These are phyloP conservation scores for Plectosphaerella plurivora DNA, from an alignment of 2,329 filamentous ascomycete species.

Conservation along the genomic window DNA sequence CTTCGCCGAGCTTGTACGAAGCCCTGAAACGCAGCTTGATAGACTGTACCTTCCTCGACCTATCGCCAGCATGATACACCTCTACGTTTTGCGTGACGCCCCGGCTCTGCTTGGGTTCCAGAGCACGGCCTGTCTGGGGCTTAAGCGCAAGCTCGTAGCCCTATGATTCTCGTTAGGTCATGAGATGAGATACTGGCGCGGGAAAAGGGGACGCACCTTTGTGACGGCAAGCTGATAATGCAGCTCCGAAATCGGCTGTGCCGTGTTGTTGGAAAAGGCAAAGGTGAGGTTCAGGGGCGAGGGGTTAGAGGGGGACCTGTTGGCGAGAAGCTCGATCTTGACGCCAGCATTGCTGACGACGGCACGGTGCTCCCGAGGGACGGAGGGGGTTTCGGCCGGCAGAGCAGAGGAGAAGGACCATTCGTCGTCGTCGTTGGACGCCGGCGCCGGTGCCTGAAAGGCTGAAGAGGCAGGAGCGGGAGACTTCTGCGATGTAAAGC, in stretches of 20 bases:
- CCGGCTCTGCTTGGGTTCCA: slow-evolving; percentile 66
- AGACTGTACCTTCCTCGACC: slow-evolving; percentile 62
- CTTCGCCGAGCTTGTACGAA: slow-evolving; percentile 67
- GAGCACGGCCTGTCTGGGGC: slow-evolving; percentile 75
- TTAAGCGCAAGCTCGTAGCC: slow-evolving; percentile 76
- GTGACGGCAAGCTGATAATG: slow-evolving; percentile 92
- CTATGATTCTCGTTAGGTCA: slow-evolving; percentile 36
- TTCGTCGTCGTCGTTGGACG: slow-evolving; percentile 70
- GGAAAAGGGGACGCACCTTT: slow-evolving; percentile 55
- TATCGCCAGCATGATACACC: slow-evolving; percentile 68
- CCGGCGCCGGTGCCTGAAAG: slow-evolving; percentile 18
- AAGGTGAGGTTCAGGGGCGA: slow-evolving; percentile 66
- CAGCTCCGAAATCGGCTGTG: slow-evolving; percentile 68
- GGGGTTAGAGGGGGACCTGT: slow-evolving; percentile 47
- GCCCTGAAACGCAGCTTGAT: slow-evolving; percentile 90
- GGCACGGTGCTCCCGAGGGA: slow-evolving; percentile 58
- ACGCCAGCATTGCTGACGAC: slow-evolving; percentile 67
- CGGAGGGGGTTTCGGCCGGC: slow-evolving; percentile 50
- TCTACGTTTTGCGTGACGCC: slow-evolving; percentile 81
- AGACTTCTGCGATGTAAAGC: slow-evolving; percentile 29
- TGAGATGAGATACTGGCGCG: background rate
- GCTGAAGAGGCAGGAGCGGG: slow-evolving; percentile 23
- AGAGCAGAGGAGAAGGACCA: slow-evolving; percentile 91
- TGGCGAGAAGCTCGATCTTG: slow-evolving; percentile 69
- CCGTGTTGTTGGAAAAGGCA: slow-evolving; percentile 77